Evolutionary conservation across 2,329 filamentous ascomycete species (phyloP).

Genomic region (Talaromyces sp.): DNA sequence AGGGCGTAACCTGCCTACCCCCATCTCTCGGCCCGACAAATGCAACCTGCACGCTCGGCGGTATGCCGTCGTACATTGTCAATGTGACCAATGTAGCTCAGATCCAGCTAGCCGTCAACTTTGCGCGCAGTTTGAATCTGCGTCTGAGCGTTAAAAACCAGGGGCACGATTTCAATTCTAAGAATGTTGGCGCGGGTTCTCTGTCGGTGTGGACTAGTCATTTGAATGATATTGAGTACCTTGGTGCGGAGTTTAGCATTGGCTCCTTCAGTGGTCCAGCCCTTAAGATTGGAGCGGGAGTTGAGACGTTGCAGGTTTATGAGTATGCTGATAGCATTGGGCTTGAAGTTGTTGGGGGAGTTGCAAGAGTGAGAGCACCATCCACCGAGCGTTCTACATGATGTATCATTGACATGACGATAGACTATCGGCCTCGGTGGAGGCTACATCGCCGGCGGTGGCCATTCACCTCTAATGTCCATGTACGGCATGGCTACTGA

Average conservation of each 20-base stretch:
- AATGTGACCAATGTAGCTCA: slow-evolving; percentile 23
- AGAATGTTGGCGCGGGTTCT: slow-evolving; percentile 44
- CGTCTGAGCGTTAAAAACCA: slow-evolving; percentile 12
- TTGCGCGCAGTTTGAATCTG: slow-evolving; percentile 9
- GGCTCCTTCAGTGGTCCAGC: slow-evolving; percentile 29
- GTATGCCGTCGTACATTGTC: slow-evolving; percentile 31
- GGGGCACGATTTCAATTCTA: slow-evolving; percentile 27
- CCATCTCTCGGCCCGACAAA: background rate
- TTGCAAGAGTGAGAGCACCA: background rate
- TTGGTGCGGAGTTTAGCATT: slow-evolving; percentile 1
- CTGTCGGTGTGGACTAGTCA: slow-evolving; percentile 49
- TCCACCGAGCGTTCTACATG: background rate
- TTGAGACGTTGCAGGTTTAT: slow-evolving; percentile 6
- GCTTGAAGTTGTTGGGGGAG: slow-evolving; percentile 52
- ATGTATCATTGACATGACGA: background rate
- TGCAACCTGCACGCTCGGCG: slow-evolving; percentile 14
- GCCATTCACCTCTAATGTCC: slow-evolving; percentile 43
- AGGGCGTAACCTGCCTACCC: slow-evolving; percentile 5
- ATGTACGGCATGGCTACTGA: slow-evolving; percentile 51
- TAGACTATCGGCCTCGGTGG: slow-evolving; percentile 50
- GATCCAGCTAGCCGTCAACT: slow-evolving; percentile 13
- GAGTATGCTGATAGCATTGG: slow-evolving; percentile 38
- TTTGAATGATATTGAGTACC: slow-evolving; percentile 38
- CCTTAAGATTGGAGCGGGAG: slow-evolving; percentile 11
- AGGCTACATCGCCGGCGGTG: slow-evolving; percentile 58